Conservation (phyloP, 1,284 basidiomycete genomes). For the Melampsora occidentalis region DNA sequence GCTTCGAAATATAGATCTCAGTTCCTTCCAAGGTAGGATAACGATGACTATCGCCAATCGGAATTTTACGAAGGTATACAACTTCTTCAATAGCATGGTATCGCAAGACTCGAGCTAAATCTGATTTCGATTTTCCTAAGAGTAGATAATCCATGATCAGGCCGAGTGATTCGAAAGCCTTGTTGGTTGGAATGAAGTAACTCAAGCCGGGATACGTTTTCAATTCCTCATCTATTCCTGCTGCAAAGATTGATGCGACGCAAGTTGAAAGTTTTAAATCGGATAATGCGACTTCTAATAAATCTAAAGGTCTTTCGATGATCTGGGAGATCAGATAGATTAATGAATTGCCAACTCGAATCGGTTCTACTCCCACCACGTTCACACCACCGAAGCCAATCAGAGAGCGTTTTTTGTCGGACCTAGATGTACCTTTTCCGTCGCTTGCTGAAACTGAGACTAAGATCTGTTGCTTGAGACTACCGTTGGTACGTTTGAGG, state of each 20-base stretch:
- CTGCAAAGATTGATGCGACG: conserved; percentile 81
- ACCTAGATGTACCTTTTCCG: conserved; percentile 55
- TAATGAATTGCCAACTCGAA: conserved; percentile 70
- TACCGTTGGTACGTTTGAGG: background rate
- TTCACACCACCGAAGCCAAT: conserved; percentile 81
- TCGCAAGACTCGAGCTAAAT: conserved; percentile 74
- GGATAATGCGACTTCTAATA: conserved; percentile 76
- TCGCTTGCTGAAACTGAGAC: conserved; percentile 62
- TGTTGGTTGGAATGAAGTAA: conserved; percentile 81
- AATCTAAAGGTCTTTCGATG: conserved; percentile 74
- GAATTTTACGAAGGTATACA: conserved; percentile 65
- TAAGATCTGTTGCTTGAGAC: conserved; percentile 65
- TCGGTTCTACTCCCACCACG: conserved; percentile 69
- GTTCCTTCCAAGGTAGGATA: conserved; percentile 56
- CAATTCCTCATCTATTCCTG: conserved; percentile 69
- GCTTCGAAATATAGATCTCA: conserved; percentile 57
- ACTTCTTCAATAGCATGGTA: conserved; percentile 80
- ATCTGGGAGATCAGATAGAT: conserved; percentile 88
- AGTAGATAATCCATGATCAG: conserved; percentile 85
- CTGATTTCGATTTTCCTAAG: conserved; percentile 64
- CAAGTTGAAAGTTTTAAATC: conserved; percentile 80
- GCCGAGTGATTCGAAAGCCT: conserved; percentile 81
- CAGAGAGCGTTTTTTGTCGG: conserved; percentile 56
- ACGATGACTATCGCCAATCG: conserved; percentile 43
- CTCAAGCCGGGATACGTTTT: conserved; percentile 70